These are phyloP conservation scores for Fusarium pseudonygamai DNA, from an alignment of 2,329 filamentous ascomycete genomes.

Conservation along the genomic window DNA sequence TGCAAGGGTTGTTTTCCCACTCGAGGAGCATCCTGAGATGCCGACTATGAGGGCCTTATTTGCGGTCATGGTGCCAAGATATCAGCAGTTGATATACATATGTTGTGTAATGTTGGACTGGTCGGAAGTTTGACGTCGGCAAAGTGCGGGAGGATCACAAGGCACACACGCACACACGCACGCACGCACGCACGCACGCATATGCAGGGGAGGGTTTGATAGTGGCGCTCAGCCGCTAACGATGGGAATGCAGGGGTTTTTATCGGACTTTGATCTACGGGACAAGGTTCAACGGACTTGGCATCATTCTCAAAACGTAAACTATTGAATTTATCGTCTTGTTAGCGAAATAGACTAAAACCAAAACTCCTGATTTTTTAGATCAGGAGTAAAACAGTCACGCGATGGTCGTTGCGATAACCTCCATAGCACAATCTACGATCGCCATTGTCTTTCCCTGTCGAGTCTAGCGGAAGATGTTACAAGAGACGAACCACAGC, in stretches of 20 bases:
- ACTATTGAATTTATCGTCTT: not conserved
- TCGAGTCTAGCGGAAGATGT: conserved; percentile 1
- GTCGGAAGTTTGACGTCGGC: conserved; percentile 3
- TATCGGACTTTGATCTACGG: not conserved
- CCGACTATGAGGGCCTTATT: conserved; percentile 73
- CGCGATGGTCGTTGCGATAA: not conserved
- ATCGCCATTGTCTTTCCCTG: not conserved
- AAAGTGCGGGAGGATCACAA: conserved; percentile 1
- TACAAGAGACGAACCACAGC: conserved; percentile 12
- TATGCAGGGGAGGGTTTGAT: conserved; percentile 19
- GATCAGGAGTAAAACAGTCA: not conserved
- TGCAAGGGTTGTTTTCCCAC: conserved; percentile 93
- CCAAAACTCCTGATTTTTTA: not conserved
- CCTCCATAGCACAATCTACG: no score
- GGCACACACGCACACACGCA: no score
- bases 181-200: not conserved
- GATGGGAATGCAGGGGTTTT: not conserved
- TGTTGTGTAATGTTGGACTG: not conserved
- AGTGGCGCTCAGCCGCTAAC: conserved; percentile 13
- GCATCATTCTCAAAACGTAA: not conserved
- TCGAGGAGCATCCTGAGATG: conserved; percentile 89
- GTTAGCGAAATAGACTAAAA: not conserved
- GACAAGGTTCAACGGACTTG: not conserved
- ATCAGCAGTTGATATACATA: not conserved
- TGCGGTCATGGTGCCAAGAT: conserved; percentile 44